Evolutionary conservation across 768 basidiomycete species (phyloP).

Genomic region (Coprinopsis marcescibilis): DNA sequence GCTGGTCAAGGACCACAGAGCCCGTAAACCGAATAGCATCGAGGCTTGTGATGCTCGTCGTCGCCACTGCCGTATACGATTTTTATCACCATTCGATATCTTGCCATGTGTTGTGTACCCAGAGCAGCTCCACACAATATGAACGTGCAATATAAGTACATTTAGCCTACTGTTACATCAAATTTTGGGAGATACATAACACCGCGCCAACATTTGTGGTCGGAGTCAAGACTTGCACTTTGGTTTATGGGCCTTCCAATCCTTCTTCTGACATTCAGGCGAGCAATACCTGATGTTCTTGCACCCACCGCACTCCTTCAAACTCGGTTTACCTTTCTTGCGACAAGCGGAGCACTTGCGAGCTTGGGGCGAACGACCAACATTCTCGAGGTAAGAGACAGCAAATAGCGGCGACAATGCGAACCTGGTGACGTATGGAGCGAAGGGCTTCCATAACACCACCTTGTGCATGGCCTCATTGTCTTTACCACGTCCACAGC

Average conservation of each 20-base stretch:
- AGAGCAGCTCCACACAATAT: too few relatives aligned
- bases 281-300: conserved; percentile 9
- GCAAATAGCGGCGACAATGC: conserved; percentile 52
- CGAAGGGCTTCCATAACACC: conserved; percentile 32
- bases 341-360: conserved; percentile 2
- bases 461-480: conserved; percentile 29
- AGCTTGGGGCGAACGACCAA: background rate
- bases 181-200: too few relatives aligned
- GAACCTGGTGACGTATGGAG: conserved; percentile 39
- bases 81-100: too few relatives aligned
- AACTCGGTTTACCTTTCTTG: background rate
- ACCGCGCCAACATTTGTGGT: too few relatives aligned
- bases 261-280: conserved; percentile 10
- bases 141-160: too few relatives aligned
- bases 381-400: conserved; percentile 39
- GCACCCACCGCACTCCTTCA: conserved; percentile 8
- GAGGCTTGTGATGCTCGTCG: too few relatives aligned
- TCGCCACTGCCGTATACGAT: too few relatives aligned
- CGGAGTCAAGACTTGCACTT: too few relatives aligned
- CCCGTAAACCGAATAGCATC: too few relatives aligned
- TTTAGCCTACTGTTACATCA: too few relatives aligned
- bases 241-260: conserved; percentile 11
- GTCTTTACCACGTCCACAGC: conserved; percentile 47
- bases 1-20: too few relatives aligned
- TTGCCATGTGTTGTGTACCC: too few relatives aligned